These are phyloP conservation scores for Henckelia pumila DNA, from an alignment of 257 asterid genomes.

Conservation along the genomic window DNA sequence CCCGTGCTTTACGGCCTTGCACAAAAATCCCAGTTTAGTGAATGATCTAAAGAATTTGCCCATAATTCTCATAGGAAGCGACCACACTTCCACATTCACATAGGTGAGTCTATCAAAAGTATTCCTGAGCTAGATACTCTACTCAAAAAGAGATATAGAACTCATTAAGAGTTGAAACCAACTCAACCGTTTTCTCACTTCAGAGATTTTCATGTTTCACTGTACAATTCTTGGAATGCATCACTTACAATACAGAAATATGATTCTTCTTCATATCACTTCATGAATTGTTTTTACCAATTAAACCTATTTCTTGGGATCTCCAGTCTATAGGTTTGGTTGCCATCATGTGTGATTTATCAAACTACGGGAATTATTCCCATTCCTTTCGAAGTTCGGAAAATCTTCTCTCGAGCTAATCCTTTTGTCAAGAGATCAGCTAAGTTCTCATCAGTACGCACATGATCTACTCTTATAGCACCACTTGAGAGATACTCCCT, in stretches of 20 bases:
- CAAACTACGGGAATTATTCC: background rate
- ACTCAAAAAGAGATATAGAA: background rate
- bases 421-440: too few relatives aligned
- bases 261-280: background rate
- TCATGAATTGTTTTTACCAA: background rate
- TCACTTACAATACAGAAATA: background rate
- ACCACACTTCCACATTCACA: background rate
- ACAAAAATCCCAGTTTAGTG: background rate
- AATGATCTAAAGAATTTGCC: background rate
- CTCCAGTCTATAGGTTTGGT: conserved; percentile 3
- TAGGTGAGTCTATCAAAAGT: conserved; percentile 6
- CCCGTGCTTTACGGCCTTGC: background rate
- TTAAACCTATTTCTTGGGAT: conserved; percentile 7
- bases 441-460: too few relatives aligned
- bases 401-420: background rate
- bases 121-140: background rate
- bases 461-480: too few relatives aligned
- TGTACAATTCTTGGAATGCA: background rate
- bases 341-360: background rate
- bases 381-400: background rate
- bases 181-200: too few relatives aligned
- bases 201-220: background rate
- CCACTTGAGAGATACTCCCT: too few relatives aligned
- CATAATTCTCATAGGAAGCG: background rate
- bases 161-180: background rate